phyloP scores from a whole-genome alignment of 208 protist genomes.

The Giardia duodenalis region DNA sequence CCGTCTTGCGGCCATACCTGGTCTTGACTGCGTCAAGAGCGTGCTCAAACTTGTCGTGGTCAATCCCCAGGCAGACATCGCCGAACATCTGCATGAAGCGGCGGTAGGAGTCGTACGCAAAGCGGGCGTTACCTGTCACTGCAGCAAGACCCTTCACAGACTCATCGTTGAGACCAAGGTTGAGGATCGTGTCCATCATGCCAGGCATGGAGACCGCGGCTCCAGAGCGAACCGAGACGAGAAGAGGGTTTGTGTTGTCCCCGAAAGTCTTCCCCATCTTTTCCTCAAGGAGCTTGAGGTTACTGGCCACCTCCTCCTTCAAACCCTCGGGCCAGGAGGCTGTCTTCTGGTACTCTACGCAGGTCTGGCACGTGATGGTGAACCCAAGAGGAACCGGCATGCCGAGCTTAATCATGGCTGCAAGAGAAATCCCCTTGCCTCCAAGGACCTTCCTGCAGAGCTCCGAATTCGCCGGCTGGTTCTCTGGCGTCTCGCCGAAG shows the following conservation, averaged over 20 bases:
- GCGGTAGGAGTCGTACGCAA: constrained; percentile 76
- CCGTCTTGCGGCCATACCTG: constrained; percentile 55
- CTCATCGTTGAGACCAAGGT: constrained; percentile 69
- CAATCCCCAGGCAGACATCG: constrained; percentile 66
- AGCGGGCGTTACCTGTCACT: constrained; percentile 57
- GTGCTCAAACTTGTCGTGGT: constrained; percentile 65
- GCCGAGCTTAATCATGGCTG: too few species aligned
- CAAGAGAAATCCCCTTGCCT: too few species aligned
- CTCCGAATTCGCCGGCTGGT: too few species aligned
- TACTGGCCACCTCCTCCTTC: constrained; percentile 52
- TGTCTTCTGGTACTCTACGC: too few species aligned
- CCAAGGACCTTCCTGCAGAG: too few species aligned
- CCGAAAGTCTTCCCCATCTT: constrained; percentile 64
- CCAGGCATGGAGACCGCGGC: constrained; percentile 77
- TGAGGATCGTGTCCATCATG: constrained; percentile 61
- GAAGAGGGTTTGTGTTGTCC: constrained; percentile 58
- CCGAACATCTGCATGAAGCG: constrained; percentile 78
- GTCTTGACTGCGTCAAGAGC: constrained; percentile 59
- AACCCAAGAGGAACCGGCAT: too few species aligned
- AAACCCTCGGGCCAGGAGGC: constrained; percentile 37
- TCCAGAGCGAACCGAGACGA: constrained; percentile 72
- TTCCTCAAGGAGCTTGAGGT: constrained; percentile 59
- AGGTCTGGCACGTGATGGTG: too few species aligned
- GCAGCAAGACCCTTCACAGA: constrained; percentile 58
- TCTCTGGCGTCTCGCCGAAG: too few species aligned